Evolutionary conservation across 768 basidiomycete genomes (phyloP), one percentile per base, ranked within the genome.

Genomic region (Lactarius psammicola): DNA sequence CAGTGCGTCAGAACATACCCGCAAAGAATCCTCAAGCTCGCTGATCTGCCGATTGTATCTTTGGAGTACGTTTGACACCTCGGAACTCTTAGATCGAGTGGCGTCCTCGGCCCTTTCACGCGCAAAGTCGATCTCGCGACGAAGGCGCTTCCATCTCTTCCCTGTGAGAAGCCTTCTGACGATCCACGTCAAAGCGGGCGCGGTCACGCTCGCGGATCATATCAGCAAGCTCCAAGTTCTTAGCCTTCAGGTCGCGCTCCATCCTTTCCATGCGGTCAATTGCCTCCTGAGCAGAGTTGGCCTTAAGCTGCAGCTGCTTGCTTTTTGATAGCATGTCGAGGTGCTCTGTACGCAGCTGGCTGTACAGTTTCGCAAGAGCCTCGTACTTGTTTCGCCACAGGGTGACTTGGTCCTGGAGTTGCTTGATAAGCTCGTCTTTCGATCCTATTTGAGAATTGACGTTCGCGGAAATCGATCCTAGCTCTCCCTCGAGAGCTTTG

Each of bases 351-450:
- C 97, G 91, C 11, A 99, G 86, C 75, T 98, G 97, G 72, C 95
- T 98, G 81, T 99, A 99, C 10, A 99, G 85, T 76, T 98, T 99
- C 53, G 97, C 97, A 65, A 99, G 82, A 0, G 96, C 94, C 75
- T 99, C 97, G 76, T 99, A 99, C 78, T 99, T 99, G 80, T 93
- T 95, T 63, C 94, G 89, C 97, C 97, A 99, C 17, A 96, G 79
- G 4, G 86, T 91, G 68, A 98, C 95, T 78, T 99, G 97, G 73
- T 97, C 93, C 73, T 98, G 96, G 3, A 99, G 84, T 74, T 95
- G 94, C 73, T 88, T 88, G 76, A 98, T 96, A 72, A 98, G 79
- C 17, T 97, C 95, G 74, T 99, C 97, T 76, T 98, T 99, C 18
- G 94, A 89, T 59, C 80, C 74, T 79, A 97, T 82, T 76, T 98